Base-by-base conservation (phyloP, 2,329 filamentous ascomycete species). In the Phyllosticta paracitricarpa region DNA sequence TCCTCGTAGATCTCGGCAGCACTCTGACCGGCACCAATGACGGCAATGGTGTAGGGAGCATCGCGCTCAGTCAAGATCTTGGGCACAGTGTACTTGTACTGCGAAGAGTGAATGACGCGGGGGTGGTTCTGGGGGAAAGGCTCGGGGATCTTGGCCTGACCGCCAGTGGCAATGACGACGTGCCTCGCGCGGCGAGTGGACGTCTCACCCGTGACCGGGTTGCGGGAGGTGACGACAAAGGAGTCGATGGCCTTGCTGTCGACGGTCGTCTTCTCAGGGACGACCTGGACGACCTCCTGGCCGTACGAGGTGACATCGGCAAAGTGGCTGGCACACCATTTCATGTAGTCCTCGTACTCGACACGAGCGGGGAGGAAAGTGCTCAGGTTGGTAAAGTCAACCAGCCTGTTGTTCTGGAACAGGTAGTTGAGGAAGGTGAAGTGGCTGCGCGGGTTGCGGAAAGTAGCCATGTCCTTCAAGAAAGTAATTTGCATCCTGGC, bases 401-500 rank as follows among this genome's bases (percentile, higher is more conserved):
- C 84, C 51, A 97, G 81, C n/a, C 93, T 83, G 61, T 82, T 82
- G 68, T 95, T 88, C 67, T 83, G 77, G 77, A 95, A 89, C 12
- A 97, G 83, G 73, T 97, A 97, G 76, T 97, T 97, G 71, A 96
- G 79, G 76, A 97, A 97, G 14, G 93, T 97, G 75, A 97, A 97
- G 69, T 91, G 83, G 66, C 89, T 96, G 65, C 88, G 84, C 7
- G 93, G 93, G 72, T 97, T 87, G 62, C 93, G 84, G 66, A 96
- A 81, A 3, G 90, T 94, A 3, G 93, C 93, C 73, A 97, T 84
- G 72, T 97, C 93, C 78, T 97, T 97, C 77, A 97, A 83, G 78
- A 96, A 97, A 9, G 90, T 95, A 68, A 97, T 97, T 73, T 97
- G 93, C 93, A 97, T 97, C 77, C 89, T 91, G 58, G 92, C 89